A percentile compares a stretch with the other conserved stretches of the same genome.
phyloP scores from a whole-genome alignment of 73 alveolate genomes.

The Paramecium octaurelia region DNA sequence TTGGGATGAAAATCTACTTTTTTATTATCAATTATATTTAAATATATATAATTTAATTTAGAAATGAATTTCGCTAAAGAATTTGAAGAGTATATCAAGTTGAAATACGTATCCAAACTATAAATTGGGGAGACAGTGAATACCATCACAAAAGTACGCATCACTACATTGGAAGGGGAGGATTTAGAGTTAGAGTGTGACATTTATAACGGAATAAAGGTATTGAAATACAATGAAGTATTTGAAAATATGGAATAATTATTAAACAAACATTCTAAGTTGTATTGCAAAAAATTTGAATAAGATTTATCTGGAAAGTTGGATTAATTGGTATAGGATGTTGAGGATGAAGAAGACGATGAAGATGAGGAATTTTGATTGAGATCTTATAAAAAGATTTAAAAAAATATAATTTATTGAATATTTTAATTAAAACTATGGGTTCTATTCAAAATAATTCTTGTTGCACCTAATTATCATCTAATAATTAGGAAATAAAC shows the following conservation, averaged over 20 bases:
- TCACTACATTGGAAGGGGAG: slow-evolving; percentile 1
- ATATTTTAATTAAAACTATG: background rate
- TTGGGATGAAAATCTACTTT: background rate
- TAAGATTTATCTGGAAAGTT: background rate
- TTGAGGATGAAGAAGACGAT: background rate
- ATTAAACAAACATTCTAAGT: background rate
- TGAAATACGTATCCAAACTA: background rate
- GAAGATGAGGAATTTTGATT: background rate
- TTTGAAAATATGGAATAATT: slow-evolving; percentile 12
- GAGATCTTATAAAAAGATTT: background rate
- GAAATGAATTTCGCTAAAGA: background rate
- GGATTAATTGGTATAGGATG: background rate
- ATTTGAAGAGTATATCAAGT: background rate
- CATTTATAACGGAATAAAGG: background rate
- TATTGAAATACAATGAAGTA: background rate
- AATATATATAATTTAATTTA: background rate
- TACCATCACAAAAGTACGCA: background rate
- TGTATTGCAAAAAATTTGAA: background rate
- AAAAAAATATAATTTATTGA: background rate
- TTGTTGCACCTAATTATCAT: background rate
- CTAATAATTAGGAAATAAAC: background rate
- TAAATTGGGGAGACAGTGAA: background rate
- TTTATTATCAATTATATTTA: background rate
- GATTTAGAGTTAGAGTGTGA: slow-evolving; percentile 2
- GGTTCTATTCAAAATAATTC: background rate